Evolutionary conservation across 257 asterid species (phyloP).

Genomic region (Ilex asprella): DNA sequence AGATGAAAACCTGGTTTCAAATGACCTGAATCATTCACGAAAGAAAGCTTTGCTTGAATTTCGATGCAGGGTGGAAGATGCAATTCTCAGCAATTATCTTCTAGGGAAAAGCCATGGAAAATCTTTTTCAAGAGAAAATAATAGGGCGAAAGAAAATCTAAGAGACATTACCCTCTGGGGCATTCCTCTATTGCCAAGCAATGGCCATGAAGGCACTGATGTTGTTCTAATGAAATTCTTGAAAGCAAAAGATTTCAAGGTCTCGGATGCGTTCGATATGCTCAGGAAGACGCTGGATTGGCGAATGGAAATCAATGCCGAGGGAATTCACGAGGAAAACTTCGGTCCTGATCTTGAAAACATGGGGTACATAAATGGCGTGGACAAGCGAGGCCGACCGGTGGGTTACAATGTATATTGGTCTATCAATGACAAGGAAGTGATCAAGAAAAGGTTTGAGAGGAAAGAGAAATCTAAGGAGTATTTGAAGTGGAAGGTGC

Average conservation of each 20-base stretch:
- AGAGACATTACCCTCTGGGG: conserved; percentile 56
- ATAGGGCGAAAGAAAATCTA: conserved; percentile 7
- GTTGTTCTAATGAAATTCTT: conserved; percentile 53
- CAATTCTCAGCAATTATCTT: conserved; percentile 42
- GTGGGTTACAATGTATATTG: conserved; percentile 48
- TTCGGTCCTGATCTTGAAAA: conserved; percentile 23
- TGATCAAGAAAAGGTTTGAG: conserved; percentile 19
- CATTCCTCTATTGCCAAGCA: conserved; percentile 53
- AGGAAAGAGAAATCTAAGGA: conserved; percentile 28
- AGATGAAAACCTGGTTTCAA: conserved; percentile 6
- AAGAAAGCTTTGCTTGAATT: conserved; percentile 43
- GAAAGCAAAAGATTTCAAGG: conserved; percentile 47
- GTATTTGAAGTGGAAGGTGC: conserved; percentile 60
- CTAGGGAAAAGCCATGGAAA: conserved; percentile 17
- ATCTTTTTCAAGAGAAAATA: conserved; percentile 2
- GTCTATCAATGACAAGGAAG: conserved; percentile 24
- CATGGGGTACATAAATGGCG: conserved; percentile 45
- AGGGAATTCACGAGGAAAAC: conserved; percentile 24
- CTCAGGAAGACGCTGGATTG: conserved; percentile 54
- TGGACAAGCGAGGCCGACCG: conserved; percentile 57
- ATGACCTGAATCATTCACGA: conserved; percentile 18
- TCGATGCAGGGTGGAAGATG: conserved; percentile 53
- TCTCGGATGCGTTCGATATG: conserved; percentile 46
- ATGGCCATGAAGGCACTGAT: conserved; percentile 44
- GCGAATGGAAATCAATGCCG: conserved; percentile 42